These are phyloP conservation scores for Lachancea lanzarotensis DNA, from an alignment of 805 yeast species.

Conservation along the genomic window DNA sequence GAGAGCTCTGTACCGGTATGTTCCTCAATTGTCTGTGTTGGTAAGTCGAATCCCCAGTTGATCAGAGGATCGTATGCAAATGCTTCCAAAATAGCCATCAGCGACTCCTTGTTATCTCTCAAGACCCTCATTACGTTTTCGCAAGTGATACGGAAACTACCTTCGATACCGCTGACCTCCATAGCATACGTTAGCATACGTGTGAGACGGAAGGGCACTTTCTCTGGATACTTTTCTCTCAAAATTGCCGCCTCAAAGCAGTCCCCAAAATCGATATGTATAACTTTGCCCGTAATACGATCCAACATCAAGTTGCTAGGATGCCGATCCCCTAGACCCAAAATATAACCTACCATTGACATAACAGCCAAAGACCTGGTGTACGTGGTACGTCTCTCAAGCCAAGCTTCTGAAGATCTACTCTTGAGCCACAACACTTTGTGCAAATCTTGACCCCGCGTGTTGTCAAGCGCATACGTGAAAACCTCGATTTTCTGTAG, in stretches of 20 bases:
- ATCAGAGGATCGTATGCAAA: conserved; percentile 98
- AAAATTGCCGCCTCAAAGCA: conserved; percentile 97
- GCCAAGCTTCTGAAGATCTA: conserved; percentile 94
- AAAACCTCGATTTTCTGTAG: conserved; percentile 94
- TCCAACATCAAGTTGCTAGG: conserved; percentile 96
- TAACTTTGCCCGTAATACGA: conserved; percentile 87
- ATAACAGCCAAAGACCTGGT: conserved; percentile 94
- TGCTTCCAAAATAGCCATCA: conserved; percentile 97
- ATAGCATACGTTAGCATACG: conserved; percentile 96
- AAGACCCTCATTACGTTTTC: conserved; percentile 95
- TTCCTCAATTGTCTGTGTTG: conserved; percentile 69
- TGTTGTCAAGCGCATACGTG: conserved; percentile 90
- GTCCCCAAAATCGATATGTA: conserved; percentile 98
- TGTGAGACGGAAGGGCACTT: conserved; percentile 94
- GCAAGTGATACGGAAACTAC: conserved; percentile 91
- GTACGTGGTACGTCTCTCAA: conserved; percentile 92
- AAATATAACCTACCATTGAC: conserved; percentile 97
- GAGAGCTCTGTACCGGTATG: conserved; percentile 66
- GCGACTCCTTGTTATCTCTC: conserved; percentile 88
- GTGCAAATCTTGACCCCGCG: conserved; percentile 93
- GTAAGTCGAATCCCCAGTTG: conserved; percentile 97
- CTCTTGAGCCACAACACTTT: conserved; percentile 95
- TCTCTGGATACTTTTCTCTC: conserved; percentile 95
- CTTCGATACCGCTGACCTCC: conserved; percentile 99
- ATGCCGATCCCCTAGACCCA: conserved; percentile 96